phyloP scores from a whole-genome alignment of 2,329 filamentous ascomycete species.

The Zymoseptoria tritici region DNA sequence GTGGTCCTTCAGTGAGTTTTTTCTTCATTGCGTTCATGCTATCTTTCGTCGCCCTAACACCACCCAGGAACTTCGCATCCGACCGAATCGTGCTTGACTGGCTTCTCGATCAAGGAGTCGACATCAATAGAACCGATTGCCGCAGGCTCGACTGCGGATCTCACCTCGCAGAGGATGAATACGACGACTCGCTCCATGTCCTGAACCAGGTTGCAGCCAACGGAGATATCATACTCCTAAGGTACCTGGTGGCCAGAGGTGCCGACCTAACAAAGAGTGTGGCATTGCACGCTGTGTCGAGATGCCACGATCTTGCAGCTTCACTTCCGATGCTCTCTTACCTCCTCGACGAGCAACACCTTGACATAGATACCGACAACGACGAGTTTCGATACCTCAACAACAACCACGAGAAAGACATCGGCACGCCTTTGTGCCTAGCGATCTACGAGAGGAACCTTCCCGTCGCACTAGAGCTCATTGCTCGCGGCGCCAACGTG shows the following conservation, averaged over 20 bases:
- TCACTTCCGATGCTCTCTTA: not conserved
- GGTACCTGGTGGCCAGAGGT: not conserved
- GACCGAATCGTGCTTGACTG: too few species aligned
- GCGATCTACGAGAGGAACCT: not conserved
- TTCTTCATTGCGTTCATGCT: too few species aligned
- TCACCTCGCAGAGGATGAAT: too few species aligned
- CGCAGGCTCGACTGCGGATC: too few species aligned
- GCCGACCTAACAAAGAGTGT: not conserved
- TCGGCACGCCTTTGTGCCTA: not conserved
- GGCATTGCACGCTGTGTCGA: not conserved
- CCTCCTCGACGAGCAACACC: not conserved
- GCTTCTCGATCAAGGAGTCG: too few species aligned
- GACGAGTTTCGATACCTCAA: too few species aligned
- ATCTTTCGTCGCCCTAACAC: too few species aligned
- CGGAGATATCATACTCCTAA: not conserved
- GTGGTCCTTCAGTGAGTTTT: too few species aligned
- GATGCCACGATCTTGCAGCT: not conserved
- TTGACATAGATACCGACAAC: not conserved
- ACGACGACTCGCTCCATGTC: not conserved
- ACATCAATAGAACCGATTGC: too few species aligned
- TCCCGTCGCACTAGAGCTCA: too few species aligned
- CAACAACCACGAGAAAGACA: not conserved
- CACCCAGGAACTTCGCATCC: too few species aligned
- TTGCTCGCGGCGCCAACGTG: too few species aligned
- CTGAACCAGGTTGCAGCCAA: not conserved